A percentile compares a stretch with the other conserved stretches of the same genome.
These are phyloP conservation scores for Tricholoma sp. DNA, from an alignment of 768 basidiomycete species.

Conservation along the genomic window DNA sequence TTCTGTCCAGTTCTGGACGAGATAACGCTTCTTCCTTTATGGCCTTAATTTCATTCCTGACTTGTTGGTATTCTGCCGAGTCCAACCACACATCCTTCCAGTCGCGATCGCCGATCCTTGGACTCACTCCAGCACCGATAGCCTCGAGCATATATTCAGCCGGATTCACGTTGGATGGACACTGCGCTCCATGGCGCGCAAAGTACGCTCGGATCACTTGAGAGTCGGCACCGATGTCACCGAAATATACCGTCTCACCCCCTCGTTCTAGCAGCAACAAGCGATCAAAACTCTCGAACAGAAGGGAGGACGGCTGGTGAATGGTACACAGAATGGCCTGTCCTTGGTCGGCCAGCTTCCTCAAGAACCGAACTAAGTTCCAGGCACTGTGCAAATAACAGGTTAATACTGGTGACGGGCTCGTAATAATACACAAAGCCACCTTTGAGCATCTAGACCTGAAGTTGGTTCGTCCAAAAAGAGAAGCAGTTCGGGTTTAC, in stretches of 20 bases:
- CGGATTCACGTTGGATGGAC: slow-evolving; percentile 76
- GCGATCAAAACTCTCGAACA: slow-evolving; percentile 85
- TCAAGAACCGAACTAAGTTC: slow-evolving; percentile 76
- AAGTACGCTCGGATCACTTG: slow-evolving; percentile 70
- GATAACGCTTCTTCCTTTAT: slow-evolving; percentile 47
- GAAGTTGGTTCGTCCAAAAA: slow-evolving; percentile 55
- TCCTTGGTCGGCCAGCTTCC: slow-evolving; percentile 79
- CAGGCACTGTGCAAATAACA: slow-evolving; percentile 48
- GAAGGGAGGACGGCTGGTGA: slow-evolving; percentile 79
- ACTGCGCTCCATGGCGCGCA: slow-evolving; percentile 63
- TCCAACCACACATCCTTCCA: slow-evolving; percentile 86
- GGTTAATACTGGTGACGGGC: slow-evolving; percentile 28
- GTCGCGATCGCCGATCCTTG: slow-evolving; percentile 70
- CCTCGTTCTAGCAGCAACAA: slow-evolving; percentile 66
- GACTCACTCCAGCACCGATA: slow-evolving; percentile 79
- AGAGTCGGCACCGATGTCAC: slow-evolving; percentile 78
- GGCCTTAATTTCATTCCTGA: slow-evolving; percentile 36
- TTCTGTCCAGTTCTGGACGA: slow-evolving; percentile 33
- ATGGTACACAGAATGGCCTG: slow-evolving; percentile 91
- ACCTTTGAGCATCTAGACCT: slow-evolving; percentile 42
- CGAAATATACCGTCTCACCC: slow-evolving; percentile 92
- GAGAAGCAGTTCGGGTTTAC: slow-evolving; percentile 75
- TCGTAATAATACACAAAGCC: slow-evolving; percentile 21
- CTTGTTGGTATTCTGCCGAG: slow-evolving; percentile 50
- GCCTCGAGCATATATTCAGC: slow-evolving; percentile 77